Base-by-base conservation (phyloP, 139 green algal genomes). In the Coelastrella sp. region DNA sequence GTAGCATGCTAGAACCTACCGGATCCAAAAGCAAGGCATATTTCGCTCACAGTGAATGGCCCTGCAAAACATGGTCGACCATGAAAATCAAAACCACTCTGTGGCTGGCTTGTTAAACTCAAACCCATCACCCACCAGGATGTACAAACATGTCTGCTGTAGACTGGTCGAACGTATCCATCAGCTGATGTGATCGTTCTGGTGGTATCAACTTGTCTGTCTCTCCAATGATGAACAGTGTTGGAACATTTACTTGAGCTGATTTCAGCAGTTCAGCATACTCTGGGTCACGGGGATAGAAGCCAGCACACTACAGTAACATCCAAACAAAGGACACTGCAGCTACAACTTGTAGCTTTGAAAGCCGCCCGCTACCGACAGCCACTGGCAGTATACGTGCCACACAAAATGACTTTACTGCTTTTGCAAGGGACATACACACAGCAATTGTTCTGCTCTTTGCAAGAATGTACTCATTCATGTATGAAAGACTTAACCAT, bases 201-300 rank as follows among this genome's bases (percentile, higher is more conserved):
- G 84, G 69, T 1, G 90, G 90, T 48, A 91, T 87, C 62, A 91
- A 45, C 5, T 40, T 23, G 80, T 94, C 92, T 2, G 23, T 57
- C 3, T 72, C 32, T 4, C 92, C 92, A 0, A 43, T 45, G 8
- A 94, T 67, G 27, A 91, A 87, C 68, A 94, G 83, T 5, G 69
- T 57, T 1, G 88, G 81, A 45, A 89, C 27, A 4, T 79, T 27
- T 13, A 85, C 37, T 25, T 43, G 34, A 8, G 40, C 66, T 6
- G 25, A n/a, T 34, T 35, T 11, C 34, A 94, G 21, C 2, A 89
- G 63, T 0, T 75, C 38, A 1, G 90, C 89, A 32, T 87, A 90
- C 1, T 63, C 25, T 2, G 75, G 76, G 50, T 95, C 90, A 0
- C 88, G 45, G 0, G 92, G 90, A 41, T 93, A 66, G 74, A 95